Evolutionary conservation across 2,329 filamentous ascomycete genomes (phyloP).

Genomic region (Aureobasidium uvarum): DNA sequence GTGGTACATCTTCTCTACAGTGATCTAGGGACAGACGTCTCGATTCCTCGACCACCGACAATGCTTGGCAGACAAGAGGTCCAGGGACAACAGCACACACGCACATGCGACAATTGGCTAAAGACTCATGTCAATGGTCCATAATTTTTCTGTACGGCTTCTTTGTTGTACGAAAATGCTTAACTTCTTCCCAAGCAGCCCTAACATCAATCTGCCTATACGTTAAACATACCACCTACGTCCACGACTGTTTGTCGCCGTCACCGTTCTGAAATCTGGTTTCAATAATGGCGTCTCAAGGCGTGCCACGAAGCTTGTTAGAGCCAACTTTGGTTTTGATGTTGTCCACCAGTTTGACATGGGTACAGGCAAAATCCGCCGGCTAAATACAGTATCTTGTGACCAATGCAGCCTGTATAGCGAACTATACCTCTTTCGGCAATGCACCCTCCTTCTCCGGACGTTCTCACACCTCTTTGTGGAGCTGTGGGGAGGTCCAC

Average conservation of each 20-base stretch:
- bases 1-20: background rate
- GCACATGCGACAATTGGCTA: background rate
- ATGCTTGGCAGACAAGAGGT: background rate
- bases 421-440: slow-evolving; percentile 8
- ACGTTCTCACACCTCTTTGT: slow-evolving; percentile 7
- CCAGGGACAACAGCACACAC: background rate
- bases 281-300: background rate
- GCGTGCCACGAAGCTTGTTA: slow-evolving; percentile 23
- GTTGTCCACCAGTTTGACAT: background rate
- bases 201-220: background rate
- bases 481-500: slow-evolving; percentile 1
- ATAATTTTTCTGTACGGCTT: background rate
- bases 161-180: background rate
- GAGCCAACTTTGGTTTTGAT: slow-evolving; percentile 1
- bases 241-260: background rate
- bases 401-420: slow-evolving; percentile 14
- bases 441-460: slow-evolving; percentile 12
- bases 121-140: background rate
- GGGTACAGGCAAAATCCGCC: slow-evolving; percentile 20
- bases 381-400: slow-evolving; percentile 12
- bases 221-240: slow-evolving; percentile 10
- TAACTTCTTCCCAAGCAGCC: background rate
- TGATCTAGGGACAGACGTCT: background rate
- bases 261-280: background rate
- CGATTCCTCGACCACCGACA: background rate